phyloP scores from a whole-genome alignment of 148 eudicot genomes.

The Chenopodium album region DNA sequence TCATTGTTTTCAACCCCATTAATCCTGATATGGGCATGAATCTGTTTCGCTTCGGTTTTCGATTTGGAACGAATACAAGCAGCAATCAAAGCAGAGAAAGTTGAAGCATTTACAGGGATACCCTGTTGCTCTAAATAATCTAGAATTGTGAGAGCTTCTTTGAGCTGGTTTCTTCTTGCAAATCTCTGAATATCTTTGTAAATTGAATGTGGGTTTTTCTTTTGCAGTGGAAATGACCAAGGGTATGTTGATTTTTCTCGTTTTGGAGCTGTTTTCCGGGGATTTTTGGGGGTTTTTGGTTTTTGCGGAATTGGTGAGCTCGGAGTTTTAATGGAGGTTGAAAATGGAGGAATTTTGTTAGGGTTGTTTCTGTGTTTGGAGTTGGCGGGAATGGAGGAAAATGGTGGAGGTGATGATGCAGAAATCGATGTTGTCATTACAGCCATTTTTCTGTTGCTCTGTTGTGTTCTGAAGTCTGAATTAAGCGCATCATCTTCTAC shows the following conservation, averaged over 20 bases:
- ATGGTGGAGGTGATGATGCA: slow-evolving; percentile 30
- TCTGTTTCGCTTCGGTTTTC: slow-evolving; percentile 35
- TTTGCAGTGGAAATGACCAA: slow-evolving; percentile 55
- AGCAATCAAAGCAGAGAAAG: slow-evolving; percentile 59
- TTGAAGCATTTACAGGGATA: slow-evolving; percentile 71
- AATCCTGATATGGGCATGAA: slow-evolving; percentile 58
- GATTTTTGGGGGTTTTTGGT: slow-evolving; percentile 12
- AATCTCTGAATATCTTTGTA: slow-evolving; percentile 60
- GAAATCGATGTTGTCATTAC: slow-evolving; percentile 16
- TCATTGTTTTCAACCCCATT: slow-evolving; percentile 71
- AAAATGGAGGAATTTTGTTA: background rate
- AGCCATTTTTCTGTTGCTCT: slow-evolving; percentile 18
- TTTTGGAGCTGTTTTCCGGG: background rate
- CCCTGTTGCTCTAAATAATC: slow-evolving; percentile 68
- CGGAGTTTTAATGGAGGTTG: slow-evolving; percentile 6
- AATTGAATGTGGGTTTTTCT: slow-evolving; percentile 63
- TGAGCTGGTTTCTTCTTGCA: slow-evolving; percentile 49
- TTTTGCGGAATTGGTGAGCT: background rate
- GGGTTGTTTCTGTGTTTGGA: slow-evolving; percentile 6
- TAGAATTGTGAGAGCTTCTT: slow-evolving; percentile 56
- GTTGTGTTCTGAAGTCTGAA: background rate
- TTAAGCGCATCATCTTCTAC: background rate
- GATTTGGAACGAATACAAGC: slow-evolving; percentile 58
- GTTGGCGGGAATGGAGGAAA: slow-evolving; percentile 22
- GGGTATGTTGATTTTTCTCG: slow-evolving; percentile 36